Evolutionary conservation across 2,329 filamentous ascomycete species (phyloP), one percentile per base, ranked within the genome.

Genomic region (Geosmithia putterillii): DNA sequence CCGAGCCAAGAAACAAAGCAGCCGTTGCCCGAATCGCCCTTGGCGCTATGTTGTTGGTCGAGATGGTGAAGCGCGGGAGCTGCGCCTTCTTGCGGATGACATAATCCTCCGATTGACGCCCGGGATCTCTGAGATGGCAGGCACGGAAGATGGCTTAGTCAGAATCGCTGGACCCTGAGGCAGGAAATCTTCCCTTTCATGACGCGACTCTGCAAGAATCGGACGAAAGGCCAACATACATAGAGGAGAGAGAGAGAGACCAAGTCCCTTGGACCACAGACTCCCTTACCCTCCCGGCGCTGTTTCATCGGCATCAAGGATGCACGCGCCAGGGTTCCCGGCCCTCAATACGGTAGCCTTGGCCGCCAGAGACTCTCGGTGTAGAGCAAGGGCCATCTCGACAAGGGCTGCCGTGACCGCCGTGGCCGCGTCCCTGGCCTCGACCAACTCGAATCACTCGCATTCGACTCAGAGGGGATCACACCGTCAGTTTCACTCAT

Each of bases 311-410:
- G n/a, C n/a, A n/a, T n/a, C n/a, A n/a, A n/a, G 44, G 34, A 47
- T 47, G 46, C 46, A 45, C 32, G 42, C 39, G 32, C 42, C 44
- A 35, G 44, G 41, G 20, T 34, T 38, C 20, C 18, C 40, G 22
- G 46, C 44, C 41, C 38, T 45, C n/a, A 43, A 38, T n/a, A 40
- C 44, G 46, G 44, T 43, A 22, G 41, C 42, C 44, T 42, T 43
- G 39, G 41, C 44, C 40, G 44, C 41, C 38, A 40, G 41, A 18
- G 38, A 23, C 28, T 42, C 45, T 9, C 25, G 45, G 20, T 43
- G 35, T 14, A 36, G 39, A 36, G 40, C 38, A 28, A 41, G 36
- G 25, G 18, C 17, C 25, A 43, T 38, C 42, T 17, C 39, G 21
- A 41, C 17, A 17, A 19, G 20, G 17, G 39, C 18, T 41, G 39